Percentiles rank a stretch among this genome's conserved stretches.
Evolutionary conservation across 179 eudicot species (phyloP).

Genomic region (Patellifolia procumbens): DNA sequence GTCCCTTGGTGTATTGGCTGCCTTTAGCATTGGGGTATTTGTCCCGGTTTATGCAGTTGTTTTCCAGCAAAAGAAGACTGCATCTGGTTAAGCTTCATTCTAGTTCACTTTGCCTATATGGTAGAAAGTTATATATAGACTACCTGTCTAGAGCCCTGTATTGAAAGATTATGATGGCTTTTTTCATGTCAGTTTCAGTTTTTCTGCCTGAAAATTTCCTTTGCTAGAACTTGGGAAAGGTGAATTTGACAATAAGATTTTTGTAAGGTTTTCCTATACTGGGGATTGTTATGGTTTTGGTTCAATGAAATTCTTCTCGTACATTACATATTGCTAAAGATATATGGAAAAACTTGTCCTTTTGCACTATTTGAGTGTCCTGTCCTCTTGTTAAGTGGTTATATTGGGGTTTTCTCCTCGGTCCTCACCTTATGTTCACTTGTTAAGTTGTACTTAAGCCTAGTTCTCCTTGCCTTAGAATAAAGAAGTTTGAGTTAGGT

Average conservation of each 20-base stretch:
- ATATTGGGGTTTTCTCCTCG: too few species aligned
- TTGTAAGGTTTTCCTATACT: not conserved
- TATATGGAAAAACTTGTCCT: not conserved
- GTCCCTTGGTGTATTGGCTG: slow-evolving; percentile 62
- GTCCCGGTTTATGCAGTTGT: slow-evolving; percentile 84
- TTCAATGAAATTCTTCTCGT: slow-evolving; percentile 4
- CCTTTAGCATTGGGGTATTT: slow-evolving; percentile 70
- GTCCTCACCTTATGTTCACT: too few species aligned
- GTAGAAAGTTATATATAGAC: slow-evolving; percentile 11
- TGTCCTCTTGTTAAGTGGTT: too few species aligned
- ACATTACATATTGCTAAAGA: not conserved
- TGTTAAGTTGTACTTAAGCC: too few species aligned
- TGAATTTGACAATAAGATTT: slow-evolving; percentile 25
- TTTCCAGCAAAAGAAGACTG: slow-evolving; percentile 93
- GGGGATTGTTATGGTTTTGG: slow-evolving; percentile 5
- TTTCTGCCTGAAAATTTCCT: slow-evolving; percentile 14
- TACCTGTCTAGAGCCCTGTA: slow-evolving; percentile 17
- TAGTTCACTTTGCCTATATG: slow-evolving; percentile 13
- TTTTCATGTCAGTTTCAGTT: slow-evolving; percentile 18
- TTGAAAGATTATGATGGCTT: slow-evolving; percentile 27
- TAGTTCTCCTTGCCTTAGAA: too few species aligned
- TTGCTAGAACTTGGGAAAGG: slow-evolving; percentile 19
- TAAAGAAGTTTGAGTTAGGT: too few species aligned
- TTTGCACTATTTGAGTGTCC: not conserved
- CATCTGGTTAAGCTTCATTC: slow-evolving; percentile 50